A percentile compares a stretch with the other conserved stretches of the same genome.
Evolutionary conservation across 257 asterid genomes (phyloP).

Genomic region (Ilex asprella): DNA sequence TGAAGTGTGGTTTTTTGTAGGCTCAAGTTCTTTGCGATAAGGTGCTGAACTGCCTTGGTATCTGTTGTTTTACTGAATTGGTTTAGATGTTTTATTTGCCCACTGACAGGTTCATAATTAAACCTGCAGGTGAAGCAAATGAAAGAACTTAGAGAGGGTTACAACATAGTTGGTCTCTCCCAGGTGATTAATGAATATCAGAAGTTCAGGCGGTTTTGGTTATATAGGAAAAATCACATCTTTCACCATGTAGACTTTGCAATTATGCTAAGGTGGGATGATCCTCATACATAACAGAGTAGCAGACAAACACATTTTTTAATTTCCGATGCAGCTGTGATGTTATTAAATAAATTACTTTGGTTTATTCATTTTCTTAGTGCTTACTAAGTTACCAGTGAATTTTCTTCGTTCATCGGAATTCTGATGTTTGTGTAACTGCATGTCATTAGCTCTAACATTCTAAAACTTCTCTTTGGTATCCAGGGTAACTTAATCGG

Average conservation of each 20-base stretch:
- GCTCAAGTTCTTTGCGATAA: not conserved
- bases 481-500: constrained; percentile 22
- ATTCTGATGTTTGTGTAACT: no score
- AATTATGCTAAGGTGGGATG: no score
- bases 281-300: no score
- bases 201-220: not conserved
- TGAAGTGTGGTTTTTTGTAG: not conserved
- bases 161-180: constrained; percentile 26
- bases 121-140: constrained; percentile 15
- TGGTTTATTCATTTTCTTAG: not conserved
- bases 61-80: no score
- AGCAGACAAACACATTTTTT: no score
- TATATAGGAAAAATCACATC: no score
- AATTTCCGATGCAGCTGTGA: no score
- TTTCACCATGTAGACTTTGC: no score
- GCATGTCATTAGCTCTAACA: no score
- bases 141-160: constrained; percentile 15
- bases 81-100: not conserved
- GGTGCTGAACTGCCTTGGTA: not conserved
- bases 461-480: not conserved
- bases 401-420: no score
- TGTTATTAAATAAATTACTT: no score
- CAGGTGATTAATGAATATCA: constrained; percentile 13
- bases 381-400: not conserved
- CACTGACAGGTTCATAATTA: not conserved